A percentile compares a stretch with the other conserved stretches of the same genome.
phyloP scores from a whole-genome alignment of 768 basidiomycete genomes.

The Xanthoconium stramineum region DNA sequence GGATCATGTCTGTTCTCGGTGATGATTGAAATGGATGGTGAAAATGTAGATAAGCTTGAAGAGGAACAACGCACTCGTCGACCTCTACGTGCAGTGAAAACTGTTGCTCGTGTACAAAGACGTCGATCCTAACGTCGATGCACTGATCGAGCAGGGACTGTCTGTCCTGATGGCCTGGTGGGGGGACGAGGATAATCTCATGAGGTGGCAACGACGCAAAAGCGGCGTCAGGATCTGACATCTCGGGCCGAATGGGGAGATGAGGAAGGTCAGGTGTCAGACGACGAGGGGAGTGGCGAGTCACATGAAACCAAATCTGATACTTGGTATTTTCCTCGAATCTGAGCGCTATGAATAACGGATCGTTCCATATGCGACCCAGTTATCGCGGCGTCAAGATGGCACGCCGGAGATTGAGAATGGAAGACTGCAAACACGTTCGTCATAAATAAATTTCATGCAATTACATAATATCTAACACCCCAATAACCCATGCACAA shows the following conservation, averaged over 20 bases:
- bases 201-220: conserved; percentile 37
- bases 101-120: conserved; percentile 50
- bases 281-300: background rate
- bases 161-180: conserved; percentile 34
- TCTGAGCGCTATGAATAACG: conserved; percentile 14
- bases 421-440: background rate
- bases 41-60: conserved; percentile 9
- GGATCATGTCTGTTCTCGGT: conserved; percentile 51
- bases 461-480: conserved; percentile 19
- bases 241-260: conserved; percentile 3
- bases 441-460: background rate
- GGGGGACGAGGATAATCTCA: conserved; percentile 53
- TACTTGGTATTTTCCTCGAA: conserved; percentile 6
- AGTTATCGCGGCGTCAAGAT: conserved; percentile 3
- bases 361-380: conserved; percentile 1
- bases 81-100: conserved; percentile 74
- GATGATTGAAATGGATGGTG: conserved; percentile 6
- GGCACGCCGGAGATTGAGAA: conserved; percentile 9
- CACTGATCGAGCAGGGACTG: conserved; percentile 61
- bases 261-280: background rate
- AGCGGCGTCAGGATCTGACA: conserved; percentile 16
- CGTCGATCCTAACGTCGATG: conserved; percentile 51
- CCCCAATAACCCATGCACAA: background rate
- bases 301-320: conserved; percentile 17
- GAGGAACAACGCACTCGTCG: conserved; percentile 54